Evolutionary conservation across 1,284 basidiomycete genomes (phyloP), one percentile per base, ranked within the genome.

Genomic region (Trichosporon faecale): DNA sequence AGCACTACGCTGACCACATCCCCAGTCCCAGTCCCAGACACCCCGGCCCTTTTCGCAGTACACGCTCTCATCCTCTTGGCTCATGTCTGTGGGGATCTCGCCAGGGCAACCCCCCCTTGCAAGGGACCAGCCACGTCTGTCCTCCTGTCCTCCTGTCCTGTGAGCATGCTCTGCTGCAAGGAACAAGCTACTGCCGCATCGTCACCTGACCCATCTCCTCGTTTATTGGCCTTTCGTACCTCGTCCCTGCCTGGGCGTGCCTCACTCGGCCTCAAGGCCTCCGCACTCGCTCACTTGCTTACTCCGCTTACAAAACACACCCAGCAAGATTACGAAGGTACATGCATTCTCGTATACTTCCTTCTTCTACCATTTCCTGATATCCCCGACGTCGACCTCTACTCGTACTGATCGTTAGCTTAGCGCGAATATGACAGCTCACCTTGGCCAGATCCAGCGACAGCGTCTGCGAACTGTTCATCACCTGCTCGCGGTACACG

Each of bases 401-500:
- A 52, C 49, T 52, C 49, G 49, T 52, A 52, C 49, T 52, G 49
- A 11, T 21, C 9, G 49, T 52, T 21, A 52, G 49, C 49, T 52
- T 6, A 3, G 18, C 2, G 6, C 49, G 0, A 5, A 2, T 12
- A 2, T 25, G 12, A 6, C 7, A 2, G 86, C 92, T 88, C 80
- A 96, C 91, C 74, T 79, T 77, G 57, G 75, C 72, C 29, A 85
- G 69, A 84, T 98, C 94, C 66, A 98, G 86, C 1, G 94, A 97
- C 75, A 98, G 82, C 18, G 92, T 92, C 66, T 90, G 87, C 23
- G 93, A 95, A 76, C 93, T 94, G 78, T 97, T 96, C 74, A 93
- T 88, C 16, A 94, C 93, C 79, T 97, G 94, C 80, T 98, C 93
- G 23, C 95, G 88, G 82, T 94, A 95, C 63, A 98, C 94, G 7